Evolutionary conservation across 148 eudicot genomes (phyloP), one percentile per base, ranked within the genome.

Genomic region (Euryodendron excelsum): DNA sequence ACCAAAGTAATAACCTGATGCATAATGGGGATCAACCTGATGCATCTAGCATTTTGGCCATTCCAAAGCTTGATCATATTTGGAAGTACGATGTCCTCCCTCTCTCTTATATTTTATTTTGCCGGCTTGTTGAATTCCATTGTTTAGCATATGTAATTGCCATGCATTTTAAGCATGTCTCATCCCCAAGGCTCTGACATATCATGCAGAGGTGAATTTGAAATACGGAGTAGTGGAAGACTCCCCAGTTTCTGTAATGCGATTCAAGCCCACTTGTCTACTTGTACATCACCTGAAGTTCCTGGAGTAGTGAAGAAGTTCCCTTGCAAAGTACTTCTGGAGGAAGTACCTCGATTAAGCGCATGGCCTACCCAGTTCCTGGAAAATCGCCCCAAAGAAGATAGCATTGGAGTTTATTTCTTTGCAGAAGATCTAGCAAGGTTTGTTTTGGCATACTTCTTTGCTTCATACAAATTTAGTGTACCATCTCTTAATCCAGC

Each of bases 351-450:
- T 77, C 93, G 95, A 44, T 52, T 81, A 27, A 85, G 85, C 82
- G 83, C 83, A 53, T 94, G 98, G 97, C 97, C 97, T 23, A 28
- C 56, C n/a, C 97, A 92, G 72, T 94, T 92, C 82, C 91, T 87
- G 84, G 90, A 88, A 61, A 18, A 56, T 63, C 90, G 92, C 64
- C 91, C 86, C 44, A 84, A 53, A 56, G 97, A 92, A 83, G 92
- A 86, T 28, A 82, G 81, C 77, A 84, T 88, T 60, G 87, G 86
- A 48, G 70, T 88, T 59, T 88, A 86, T 78, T 88, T 88, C 84
- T 88, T 86, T 79, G 89, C 91, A 45, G 86, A 86, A 82, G 91
- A 88, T 80, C 39, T 68, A 23, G 72, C 69, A 48, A 88, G 91
- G 91, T 86, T 77, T 72, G 58, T 33, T 52, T 53, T 52, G 25